Percentiles rank a stretch among this genome's conserved stretches.
Conservation (phyloP, 2,329 filamentous ascomycete species). For the Talaromyces marneffei region DNA sequence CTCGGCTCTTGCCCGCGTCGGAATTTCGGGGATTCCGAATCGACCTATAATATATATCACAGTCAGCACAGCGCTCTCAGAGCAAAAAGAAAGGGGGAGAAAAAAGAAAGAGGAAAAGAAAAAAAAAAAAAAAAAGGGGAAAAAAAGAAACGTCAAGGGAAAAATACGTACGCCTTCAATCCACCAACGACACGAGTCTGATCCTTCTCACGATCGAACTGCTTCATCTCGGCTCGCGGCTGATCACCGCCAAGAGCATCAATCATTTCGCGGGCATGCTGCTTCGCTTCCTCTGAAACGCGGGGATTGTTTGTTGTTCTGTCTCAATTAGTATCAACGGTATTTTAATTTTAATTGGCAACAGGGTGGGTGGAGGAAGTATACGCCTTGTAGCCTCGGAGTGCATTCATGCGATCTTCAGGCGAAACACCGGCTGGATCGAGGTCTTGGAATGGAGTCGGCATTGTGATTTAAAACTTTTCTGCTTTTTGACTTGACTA, state of each 20-base stretch:
- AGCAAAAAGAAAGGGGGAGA: too few species aligned
- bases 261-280: conserved; percentile 18
- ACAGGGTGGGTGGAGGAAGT: too few species aligned
- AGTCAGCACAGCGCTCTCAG: neutral
- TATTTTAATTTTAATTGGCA: too few species aligned
- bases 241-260: conserved; percentile 17
- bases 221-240: conserved; percentile 16
- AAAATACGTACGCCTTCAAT: conserved; percentile 18
- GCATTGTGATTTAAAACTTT: conserved; percentile 2
- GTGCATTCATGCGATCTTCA: conserved; percentile 16
- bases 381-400: conserved; percentile 18
- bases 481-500: neutral
- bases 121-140: neutral
- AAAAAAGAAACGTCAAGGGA: neutral
- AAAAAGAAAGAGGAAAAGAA: too few species aligned
- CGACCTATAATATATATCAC: conserved; percentile 11
- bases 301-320: conserved; percentile 20
- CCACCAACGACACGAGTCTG: conserved; percentile 17
- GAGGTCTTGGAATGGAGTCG: conserved; percentile 12
- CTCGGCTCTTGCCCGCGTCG: conserved; percentile 22
- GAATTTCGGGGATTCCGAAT: conserved; percentile 21
- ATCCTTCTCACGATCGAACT: conserved; percentile 15
- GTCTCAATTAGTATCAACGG: neutral
- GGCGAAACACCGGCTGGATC: conserved; percentile 14
- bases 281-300: conserved; percentile 18